These are phyloP conservation scores for Linum lewisii DNA, from an alignment of 345 rosid species.

Conservation along the genomic window DNA sequence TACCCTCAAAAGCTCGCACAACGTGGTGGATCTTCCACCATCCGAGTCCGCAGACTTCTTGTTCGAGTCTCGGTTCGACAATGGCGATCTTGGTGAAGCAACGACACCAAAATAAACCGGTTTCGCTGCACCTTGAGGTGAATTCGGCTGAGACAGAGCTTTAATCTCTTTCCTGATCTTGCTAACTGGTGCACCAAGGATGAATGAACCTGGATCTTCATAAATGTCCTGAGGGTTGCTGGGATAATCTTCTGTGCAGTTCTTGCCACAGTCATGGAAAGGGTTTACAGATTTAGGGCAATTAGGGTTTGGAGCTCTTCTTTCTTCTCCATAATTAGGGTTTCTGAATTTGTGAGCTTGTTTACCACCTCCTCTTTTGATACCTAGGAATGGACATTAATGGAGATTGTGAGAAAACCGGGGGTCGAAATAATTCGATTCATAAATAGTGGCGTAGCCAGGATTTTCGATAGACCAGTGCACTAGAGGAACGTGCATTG, in stretches of 20 bases:
- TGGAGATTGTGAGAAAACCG: too few relatives aligned
- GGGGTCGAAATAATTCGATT: too few relatives aligned
- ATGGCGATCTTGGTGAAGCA: conserved; percentile 24
- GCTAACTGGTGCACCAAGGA: conserved; percentile 42
- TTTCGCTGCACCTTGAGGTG: conserved; percentile 27
- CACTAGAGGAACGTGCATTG: too few relatives aligned
- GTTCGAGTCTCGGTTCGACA: not conserved
- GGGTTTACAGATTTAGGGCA: conserved; percentile 48
- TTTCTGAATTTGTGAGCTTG: conserved; percentile 24
- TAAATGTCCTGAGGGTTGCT: conserved; percentile 19
- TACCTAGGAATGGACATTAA: conserved; percentile 19
- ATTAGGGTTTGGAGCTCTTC: conserved; percentile 23
- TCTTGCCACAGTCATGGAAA: conserved; percentile 42
- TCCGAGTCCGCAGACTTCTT: too few relatives aligned
- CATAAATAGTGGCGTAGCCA: too few relatives aligned
- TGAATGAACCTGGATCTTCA: conserved; percentile 42
- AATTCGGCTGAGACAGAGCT: conserved; percentile 29
- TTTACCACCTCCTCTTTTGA: conserved; percentile 27
- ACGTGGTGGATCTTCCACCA: too few relatives aligned
- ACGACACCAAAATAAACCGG: conserved; percentile 18
- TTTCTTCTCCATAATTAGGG: conserved; percentile 29
- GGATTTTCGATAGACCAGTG: too few relatives aligned
- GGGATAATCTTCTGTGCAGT: conserved; percentile 29
- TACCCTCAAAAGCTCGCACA: too few relatives aligned
- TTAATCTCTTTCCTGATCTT: conserved; percentile 56